Percentiles rank a stretch among this genome's conserved stretches.
Evolutionary conservation across 2,329 filamentous ascomycete genomes (phyloP).

Genomic region (Claviceps humidiphila): DNA sequence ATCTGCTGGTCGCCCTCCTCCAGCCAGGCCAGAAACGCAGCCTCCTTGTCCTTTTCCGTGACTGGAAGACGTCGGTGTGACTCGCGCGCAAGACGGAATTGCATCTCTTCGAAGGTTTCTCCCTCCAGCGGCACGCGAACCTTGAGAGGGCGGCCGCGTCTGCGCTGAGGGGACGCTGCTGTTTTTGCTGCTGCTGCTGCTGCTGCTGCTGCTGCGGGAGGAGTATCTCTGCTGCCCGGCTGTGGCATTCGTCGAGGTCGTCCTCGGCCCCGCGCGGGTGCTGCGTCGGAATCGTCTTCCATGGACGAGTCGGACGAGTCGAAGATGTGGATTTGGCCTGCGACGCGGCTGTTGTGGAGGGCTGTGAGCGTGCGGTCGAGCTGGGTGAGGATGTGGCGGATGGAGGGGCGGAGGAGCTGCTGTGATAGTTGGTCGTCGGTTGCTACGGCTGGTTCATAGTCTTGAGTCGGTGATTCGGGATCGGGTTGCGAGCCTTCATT

Average conservation of each 20-base stretch:
- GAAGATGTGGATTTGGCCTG: constrained; percentile 26
- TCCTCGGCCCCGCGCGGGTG: constrained; percentile 9
- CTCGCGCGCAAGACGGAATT: constrained; percentile 32
- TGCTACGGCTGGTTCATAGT: constrained; percentile 41
- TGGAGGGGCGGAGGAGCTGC: constrained; percentile 50
- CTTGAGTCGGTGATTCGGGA: background rate
- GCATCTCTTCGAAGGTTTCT: constrained; percentile 33
- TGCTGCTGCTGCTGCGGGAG: constrained; percentile 2
- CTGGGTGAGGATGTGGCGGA: constrained; percentile 55
- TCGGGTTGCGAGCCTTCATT: background rate
- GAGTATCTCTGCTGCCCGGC: background rate
- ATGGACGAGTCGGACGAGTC: constrained; percentile 27
- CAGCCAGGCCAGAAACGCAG: constrained; percentile 22
- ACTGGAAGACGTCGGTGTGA: constrained; percentile 18
- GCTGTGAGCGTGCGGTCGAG: constrained; percentile 57
- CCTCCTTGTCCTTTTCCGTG: constrained; percentile 14
- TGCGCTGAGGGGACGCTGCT: constrained; percentile 4
- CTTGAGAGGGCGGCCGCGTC: constrained; percentile 28
- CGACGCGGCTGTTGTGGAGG: constrained; percentile 53
- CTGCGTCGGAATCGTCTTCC: constrained; percentile 15
- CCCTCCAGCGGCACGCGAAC: constrained; percentile 25
- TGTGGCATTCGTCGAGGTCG: constrained; percentile 12
- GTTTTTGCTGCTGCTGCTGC: background rate
- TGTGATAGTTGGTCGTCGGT: constrained; percentile 59
- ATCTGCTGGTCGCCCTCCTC: constrained; percentile 14